Percentiles rank a stretch among this genome's conserved stretches.
phyloP scores from a whole-genome alignment of 306 rosid genomes.

The Sophora flavescens region DNA sequence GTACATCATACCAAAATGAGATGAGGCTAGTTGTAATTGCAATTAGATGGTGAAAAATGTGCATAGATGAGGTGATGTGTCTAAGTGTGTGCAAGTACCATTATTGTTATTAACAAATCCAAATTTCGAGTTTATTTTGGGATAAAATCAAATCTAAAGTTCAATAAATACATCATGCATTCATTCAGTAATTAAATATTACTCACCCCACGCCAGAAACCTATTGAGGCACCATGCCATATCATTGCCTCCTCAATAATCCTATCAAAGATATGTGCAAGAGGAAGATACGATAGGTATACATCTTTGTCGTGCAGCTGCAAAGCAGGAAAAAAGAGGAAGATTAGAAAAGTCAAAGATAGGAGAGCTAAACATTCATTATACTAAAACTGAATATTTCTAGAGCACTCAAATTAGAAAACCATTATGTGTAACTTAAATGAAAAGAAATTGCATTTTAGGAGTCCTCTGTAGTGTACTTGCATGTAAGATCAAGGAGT shows the following conservation, averaged over 20 bases:
- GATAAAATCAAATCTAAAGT: conserved; percentile 17
- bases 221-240: conserved; percentile 79
- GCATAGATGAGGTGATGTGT: not conserved
- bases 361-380: conserved; percentile 41
- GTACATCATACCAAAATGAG: not conserved
- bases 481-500: conserved; percentile 15
- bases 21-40: not conserved
- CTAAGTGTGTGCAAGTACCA: not conserved
- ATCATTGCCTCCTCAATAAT: conserved; percentile 85
- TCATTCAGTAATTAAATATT: conserved; percentile 27
- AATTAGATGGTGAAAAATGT: not conserved
- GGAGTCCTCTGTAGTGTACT: not conserved
- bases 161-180: conserved; percentile 43
- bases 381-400: conserved; percentile 17
- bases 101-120: not conserved
- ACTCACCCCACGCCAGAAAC: conserved; percentile 98
- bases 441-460: conserved; percentile 5
- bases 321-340: conserved; percentile 7
- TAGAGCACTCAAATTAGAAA: conserved; percentile 23
- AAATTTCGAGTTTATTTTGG: conserved; percentile 22
- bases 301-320: conserved; percentile 73
- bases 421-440: conserved; percentile 15
- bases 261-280: conserved; percentile 94
- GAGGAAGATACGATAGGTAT: conserved; percentile 91
- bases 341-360: conserved; percentile 22